phyloP scores from a whole-genome alignment of 2,329 filamentous ascomycete species.

The Hirsutella minnesotensis region DNA sequence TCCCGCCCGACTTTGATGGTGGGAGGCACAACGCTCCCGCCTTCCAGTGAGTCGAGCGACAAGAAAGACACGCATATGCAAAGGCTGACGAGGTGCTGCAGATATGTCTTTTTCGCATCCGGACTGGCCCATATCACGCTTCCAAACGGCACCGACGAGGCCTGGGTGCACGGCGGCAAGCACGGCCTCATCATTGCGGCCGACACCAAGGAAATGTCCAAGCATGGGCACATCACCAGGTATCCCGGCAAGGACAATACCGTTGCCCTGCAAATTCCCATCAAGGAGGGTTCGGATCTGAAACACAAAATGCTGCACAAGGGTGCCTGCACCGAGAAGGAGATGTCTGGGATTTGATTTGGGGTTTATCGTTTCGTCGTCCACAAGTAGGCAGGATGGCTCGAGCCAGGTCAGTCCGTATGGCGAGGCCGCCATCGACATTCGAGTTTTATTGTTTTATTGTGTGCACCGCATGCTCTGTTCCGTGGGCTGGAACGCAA shows the following conservation, averaged over 20 bases:
- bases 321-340: slow-evolving; percentile 2
- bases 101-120: slow-evolving; percentile 23
- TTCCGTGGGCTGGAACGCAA: no score
- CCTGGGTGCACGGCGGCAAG: slow-evolving; percentile 25
- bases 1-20: slow-evolving; percentile 24
- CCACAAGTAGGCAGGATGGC: no score
- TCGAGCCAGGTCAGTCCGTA: no score
- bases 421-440: no score
- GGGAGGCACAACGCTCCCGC: slow-evolving; percentile 29
- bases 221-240: slow-evolving; percentile 25
- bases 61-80: no score
- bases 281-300: slow-evolving; percentile 1
- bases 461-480: no score
- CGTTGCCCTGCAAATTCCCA: slow-evolving; percentile 14
- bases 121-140: slow-evolving; percentile 28
- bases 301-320: slow-evolving; percentile 5
- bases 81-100: slow-evolving; percentile 3
- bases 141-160: slow-evolving; percentile 22
- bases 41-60: slow-evolving; percentile 21
- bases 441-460: no score
- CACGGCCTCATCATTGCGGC: slow-evolving; percentile 28
- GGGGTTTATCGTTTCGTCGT: no score
- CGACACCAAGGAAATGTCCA: slow-evolving; percentile 27
- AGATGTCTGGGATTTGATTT: background rate
- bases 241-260: slow-evolving; percentile 27